Conservation (phyloP, 441 rosid genomes). For the Brassica hybrid region DNA sequence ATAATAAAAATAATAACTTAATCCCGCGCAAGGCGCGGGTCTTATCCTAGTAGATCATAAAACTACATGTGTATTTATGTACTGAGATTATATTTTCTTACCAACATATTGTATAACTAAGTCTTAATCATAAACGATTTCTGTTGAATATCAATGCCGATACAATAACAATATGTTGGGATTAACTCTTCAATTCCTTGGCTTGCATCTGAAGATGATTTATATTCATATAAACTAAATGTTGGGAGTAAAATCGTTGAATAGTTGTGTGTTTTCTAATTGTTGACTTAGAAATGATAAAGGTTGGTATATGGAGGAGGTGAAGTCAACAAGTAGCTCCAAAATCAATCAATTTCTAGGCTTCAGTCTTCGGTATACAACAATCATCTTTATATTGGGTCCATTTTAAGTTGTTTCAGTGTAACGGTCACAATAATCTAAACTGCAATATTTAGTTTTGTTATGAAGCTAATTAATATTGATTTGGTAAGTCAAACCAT, state of each 20-base stretch:
- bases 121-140: background rate
- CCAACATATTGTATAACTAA: background rate
- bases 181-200: background rate
- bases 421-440: constrained; percentile 2
- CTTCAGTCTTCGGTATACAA: constrained; percentile 9
- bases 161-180: background rate
- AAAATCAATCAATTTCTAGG: constrained; percentile 12
- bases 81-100: background rate
- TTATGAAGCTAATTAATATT: background rate
- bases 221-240: constrained; percentile 11
- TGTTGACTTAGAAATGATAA: background rate
- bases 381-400: constrained; percentile 19
- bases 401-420: constrained; percentile 2
- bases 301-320: constrained; percentile 6
- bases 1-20: too few relatives aligned
- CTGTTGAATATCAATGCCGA: constrained; percentile 5
- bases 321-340: constrained; percentile 33
- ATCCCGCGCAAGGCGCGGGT: too few relatives aligned
- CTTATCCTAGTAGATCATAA: background rate
- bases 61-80: background rate
- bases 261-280: constrained; percentile 2
- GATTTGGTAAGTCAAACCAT: background rate
- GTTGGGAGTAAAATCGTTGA: background rate
- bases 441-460: background rate
- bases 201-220: background rate